Evolutionary conservation across 202 grass and related monocot species (phyloP), one percentile per base, ranked within the genome.

Genomic region (Panicum hallii): DNA sequence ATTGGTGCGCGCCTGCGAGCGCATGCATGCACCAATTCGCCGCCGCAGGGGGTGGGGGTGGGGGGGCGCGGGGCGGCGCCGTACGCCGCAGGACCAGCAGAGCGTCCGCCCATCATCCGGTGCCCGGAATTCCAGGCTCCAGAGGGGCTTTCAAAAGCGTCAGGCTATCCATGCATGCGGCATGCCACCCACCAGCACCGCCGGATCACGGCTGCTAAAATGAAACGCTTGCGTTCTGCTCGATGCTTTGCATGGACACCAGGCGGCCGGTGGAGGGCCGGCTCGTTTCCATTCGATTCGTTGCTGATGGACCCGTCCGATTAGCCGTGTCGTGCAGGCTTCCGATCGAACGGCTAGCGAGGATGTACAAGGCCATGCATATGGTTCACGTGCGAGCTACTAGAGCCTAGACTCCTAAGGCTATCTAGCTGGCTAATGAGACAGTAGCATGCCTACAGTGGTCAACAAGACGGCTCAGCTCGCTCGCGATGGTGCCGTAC

Each of bases 21-120:
- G 70, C 46, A 73, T 73, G 47, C 70, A 52, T 17, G 70, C 70
- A 63, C 61, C 61, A 34, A 34, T 32, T 52, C 46, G 46, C 70
- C 30, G 68, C 44, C 22, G 22, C 44, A 16, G 68, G 66, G 66
- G 9, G 9, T 9, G 1, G 66, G 26, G 26, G 26, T 0, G 26
- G 26, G 26, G 26, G 26, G 26, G 26, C 0, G 26, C 1, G 26
- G 26, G 26, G 26, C 1, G 26, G 26, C 26, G n/a, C 67, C 67
- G 66, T 44, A 44, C 41, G 19, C 67, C 67, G 41, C 67, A 28
- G 11, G 15, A 43, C 36, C 36, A 38, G 36, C 47, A 11, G 9
- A 11, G 9, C 67, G 4, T 8, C 8, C 43, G n/a, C 23, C 45
- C 69, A 73, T 73, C 70, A 36, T 53, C 28, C 1, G 47, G 34